Evolutionary conservation across 257 asterid species (phyloP).

Genomic region (Lithospermum erythrorhizon): DNA sequence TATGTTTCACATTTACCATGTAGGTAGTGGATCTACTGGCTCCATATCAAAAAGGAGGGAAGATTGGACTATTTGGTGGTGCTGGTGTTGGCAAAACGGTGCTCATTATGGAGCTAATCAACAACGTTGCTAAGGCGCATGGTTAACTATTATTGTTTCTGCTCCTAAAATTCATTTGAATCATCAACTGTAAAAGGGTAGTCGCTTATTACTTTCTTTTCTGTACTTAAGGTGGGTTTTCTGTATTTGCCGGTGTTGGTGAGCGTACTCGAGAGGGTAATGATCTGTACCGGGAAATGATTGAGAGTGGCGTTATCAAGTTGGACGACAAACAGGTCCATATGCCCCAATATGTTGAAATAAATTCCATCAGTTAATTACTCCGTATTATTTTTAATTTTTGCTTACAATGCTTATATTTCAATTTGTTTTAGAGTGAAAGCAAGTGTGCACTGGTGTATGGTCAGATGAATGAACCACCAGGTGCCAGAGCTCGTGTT

Average conservation of each 20-base stretch:
- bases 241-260: constrained; percentile 99
- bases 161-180: neutral
- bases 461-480: constrained; percentile 99
- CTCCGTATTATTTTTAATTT: neutral
- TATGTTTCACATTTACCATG: neutral
- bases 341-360: neutral
- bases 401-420: neutral
- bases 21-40: constrained; percentile 98
- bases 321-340: constrained; percentile 76
- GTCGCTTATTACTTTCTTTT: constrained; percentile 2
- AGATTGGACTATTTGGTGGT: constrained; percentile 96
- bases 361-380: neutral
- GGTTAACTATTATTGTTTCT: constrained; percentile 30
- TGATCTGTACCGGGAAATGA: constrained; percentile 96
- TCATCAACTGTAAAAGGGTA: neutral
- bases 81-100: constrained; percentile 97
- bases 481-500: constrained; percentile 99
- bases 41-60: constrained; percentile 98
- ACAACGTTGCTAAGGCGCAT: constrained; percentile 93
- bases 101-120: constrained; percentile 91
- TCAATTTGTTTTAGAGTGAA: constrained; percentile 22
- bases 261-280: constrained; percentile 99
- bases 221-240: constrained; percentile 74
- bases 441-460: constrained; percentile 97
- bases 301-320: constrained; percentile 99